Base-by-base conservation (phyloP, 306 rosid species). In the Sindora glabra region DNA sequence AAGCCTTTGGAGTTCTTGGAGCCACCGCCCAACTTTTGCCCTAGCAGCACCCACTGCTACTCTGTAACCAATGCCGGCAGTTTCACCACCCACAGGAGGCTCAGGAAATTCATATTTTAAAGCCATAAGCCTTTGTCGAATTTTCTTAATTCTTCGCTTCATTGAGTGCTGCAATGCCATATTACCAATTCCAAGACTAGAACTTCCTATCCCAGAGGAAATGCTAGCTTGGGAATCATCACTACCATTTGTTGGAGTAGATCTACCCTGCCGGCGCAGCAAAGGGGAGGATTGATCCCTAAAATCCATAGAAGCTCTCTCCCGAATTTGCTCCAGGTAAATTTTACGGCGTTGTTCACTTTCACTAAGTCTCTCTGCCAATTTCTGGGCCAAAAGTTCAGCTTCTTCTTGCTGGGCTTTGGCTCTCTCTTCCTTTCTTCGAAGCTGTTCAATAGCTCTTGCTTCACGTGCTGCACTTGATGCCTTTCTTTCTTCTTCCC, bases 321-420 rank as follows among this genome's bases (percentile, higher is more conserved):
- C 98, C 62, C 96, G 82, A 78, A 92, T 92, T 81, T 92, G 98
- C 76, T 88, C 98, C 47, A 92, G 70, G 77, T 88, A 92, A 61
- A 88, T 78, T 71, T 88, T 92, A 24, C 96, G 96, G 27, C 98
- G 95, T 56, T 88, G 98, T 71, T 92, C 96, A 63, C 98, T 92
- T 73, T 92, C 98, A 64, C 86, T 83, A 33, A 92, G 94, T 76
- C 95, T 87, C 81, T 92, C 98, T 5, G 96, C 98, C 76, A 92
- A 77, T 72, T 86, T 92, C 67, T 92, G 98, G 52, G 98, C 98
- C 78, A 92, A 71, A 78, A 88, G 98, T 69, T 92, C 98, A 65
- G 98, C 92, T 75, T 92, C 98, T 70, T 92, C 98, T 77, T 88
- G 96, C 73, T 88, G 98, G 60, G 98, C 96, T 80, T 84, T 92